Conservation (phyloP, 345 rosid species). For the Populus deltoides region DNA sequence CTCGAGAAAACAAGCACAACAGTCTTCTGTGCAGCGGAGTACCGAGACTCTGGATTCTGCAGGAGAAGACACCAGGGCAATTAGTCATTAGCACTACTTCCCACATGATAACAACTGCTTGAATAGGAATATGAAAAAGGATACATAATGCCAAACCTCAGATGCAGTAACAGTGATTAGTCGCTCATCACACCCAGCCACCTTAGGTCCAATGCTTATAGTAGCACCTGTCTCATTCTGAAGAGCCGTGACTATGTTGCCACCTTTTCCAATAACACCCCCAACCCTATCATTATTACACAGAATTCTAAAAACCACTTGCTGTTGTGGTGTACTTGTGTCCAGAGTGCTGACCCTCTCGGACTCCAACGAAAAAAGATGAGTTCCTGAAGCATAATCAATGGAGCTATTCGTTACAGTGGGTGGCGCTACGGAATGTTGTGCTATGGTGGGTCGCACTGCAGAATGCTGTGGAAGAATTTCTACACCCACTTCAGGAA, state of each 20-base stretch:
- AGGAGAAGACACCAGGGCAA: slow-evolving; percentile 7
- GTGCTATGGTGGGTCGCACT: slow-evolving; percentile 8
- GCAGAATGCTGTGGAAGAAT: slow-evolving; percentile 35
- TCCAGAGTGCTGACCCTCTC: slow-evolving; percentile 31
- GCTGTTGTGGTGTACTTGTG: slow-evolving; percentile 10
- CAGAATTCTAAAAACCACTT: slow-evolving; percentile 51
- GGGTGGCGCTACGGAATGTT: neutral
- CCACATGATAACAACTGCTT: neutral
- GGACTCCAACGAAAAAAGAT: neutral
- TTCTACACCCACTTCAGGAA: slow-evolving; percentile 16
- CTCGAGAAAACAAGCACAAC: slow-evolving; percentile 63
- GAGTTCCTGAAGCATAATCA: slow-evolving; percentile 43
- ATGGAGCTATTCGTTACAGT: slow-evolving; percentile 42
- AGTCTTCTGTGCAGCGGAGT: slow-evolving; percentile 72
- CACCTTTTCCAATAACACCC: slow-evolving; percentile 78
- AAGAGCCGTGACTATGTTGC: slow-evolving; percentile 51
- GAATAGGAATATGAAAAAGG: neutral
- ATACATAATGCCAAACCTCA: slow-evolving; percentile 50
- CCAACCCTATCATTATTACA: slow-evolving; percentile 76
- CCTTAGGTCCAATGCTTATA: slow-evolving; percentile 56
- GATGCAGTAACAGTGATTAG: slow-evolving; percentile 64
- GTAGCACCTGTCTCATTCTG: slow-evolving; percentile 73
- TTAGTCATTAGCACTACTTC: neutral
- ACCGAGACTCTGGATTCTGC: slow-evolving; percentile 63
- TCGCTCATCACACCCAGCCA: slow-evolving; percentile 61